A percentile compares a stretch with the other conserved stretches of the same genome.
Evolutionary conservation across 208 protist genomes (phyloP).

Genomic region (Trypanosoma theileri): DNA sequence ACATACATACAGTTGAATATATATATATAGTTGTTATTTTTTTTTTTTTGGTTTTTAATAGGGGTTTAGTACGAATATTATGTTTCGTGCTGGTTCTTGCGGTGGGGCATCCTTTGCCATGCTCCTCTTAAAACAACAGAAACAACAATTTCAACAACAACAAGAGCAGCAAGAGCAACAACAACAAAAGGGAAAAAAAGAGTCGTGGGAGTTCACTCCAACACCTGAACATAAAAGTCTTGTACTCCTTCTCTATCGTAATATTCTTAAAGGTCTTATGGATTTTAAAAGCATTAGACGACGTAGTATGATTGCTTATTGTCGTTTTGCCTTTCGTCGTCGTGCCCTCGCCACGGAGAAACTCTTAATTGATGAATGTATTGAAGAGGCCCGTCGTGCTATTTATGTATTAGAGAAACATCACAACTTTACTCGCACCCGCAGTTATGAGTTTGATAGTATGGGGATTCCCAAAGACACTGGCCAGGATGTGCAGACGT

Average conservation of each 20-base stretch:
- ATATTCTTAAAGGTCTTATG: constrained; percentile 79
- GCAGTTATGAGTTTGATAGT: constrained; percentile 81
- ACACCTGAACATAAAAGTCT: constrained; percentile 74
- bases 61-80: neutral
- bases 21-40: neutral
- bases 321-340: constrained; percentile 71
- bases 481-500: constrained; percentile 89
- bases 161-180: neutral
- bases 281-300: constrained; percentile 76
- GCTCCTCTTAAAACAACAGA: constrained; percentile 1
- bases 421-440: constrained; percentile 74
- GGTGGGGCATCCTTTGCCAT: neutral
- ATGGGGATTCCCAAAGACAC: constrained; percentile 87
- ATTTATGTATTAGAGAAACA: constrained; percentile 86
- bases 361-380: constrained; percentile 86
- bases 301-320: constrained; percentile 84
- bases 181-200: constrained; percentile 21
- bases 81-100: constrained; percentile 12
- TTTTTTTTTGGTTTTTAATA: neutral
- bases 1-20: neutral
- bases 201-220: constrained; percentile 70
- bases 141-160: neutral
- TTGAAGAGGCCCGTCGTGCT: constrained; percentile 80
- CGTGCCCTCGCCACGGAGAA: constrained; percentile 81
- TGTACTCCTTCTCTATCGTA: constrained; percentile 78